Evolutionary conservation across 495 filamentous ascomycete species (phyloP).

Genomic region (Glutinoglossum americanum): DNA sequence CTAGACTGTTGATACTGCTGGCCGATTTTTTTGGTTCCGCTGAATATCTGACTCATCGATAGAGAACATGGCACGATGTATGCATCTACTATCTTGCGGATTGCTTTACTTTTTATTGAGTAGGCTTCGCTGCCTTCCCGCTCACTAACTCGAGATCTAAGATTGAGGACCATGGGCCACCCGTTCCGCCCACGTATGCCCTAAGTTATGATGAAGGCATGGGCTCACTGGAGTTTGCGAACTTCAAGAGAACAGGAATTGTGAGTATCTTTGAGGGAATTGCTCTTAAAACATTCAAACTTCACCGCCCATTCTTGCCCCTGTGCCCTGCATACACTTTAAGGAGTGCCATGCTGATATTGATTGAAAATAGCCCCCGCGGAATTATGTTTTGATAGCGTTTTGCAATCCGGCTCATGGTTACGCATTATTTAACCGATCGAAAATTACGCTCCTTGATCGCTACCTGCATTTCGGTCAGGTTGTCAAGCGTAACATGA

Average conservation of each 20-base stretch:
- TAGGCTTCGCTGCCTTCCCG: neutral
- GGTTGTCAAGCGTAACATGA: conserved; percentile 16
- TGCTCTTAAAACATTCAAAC: neutral
- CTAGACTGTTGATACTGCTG: neutral
- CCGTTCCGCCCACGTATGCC: neutral
- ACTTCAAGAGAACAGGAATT: neutral
- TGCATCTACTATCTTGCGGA: neutral
- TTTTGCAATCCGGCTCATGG: neutral
- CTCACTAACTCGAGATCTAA: neutral
- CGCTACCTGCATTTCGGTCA: conserved; percentile 18
- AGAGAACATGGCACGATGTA: conserved; percentile 4
- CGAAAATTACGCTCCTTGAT: conserved; percentile 15
- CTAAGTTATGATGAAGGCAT: neutral
- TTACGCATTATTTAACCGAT: conserved; percentile 11
- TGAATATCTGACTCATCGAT: neutral
- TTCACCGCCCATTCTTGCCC: neutral
- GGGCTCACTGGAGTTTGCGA: neutral
- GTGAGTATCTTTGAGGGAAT: neutral
- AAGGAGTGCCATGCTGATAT: neutral
- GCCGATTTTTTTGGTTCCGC: neutral
- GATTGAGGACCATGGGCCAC: neutral
- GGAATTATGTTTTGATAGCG: neutral
- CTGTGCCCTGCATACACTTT: neutral
- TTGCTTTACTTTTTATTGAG: neutral
- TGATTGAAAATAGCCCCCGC: neutral